Evolutionary conservation across 2,329 filamentous ascomycete genomes (phyloP), one percentile per base, ranked within the genome.

Genomic region (Iodosphaeria phyllophila): DNA sequence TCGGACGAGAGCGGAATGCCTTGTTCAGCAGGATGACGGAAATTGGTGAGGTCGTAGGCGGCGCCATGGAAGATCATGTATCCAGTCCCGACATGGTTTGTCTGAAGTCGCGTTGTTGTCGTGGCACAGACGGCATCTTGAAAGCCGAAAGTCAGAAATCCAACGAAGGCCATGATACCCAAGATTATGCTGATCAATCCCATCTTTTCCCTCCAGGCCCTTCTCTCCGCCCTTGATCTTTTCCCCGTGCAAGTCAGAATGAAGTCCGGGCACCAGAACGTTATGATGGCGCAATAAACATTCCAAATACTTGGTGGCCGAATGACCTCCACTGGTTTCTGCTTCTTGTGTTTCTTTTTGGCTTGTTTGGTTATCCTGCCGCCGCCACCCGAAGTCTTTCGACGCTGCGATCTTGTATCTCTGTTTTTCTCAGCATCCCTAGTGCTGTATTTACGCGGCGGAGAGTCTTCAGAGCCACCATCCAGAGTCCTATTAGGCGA

Each of bases 161-260:
- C 89, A 23, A 98, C 86, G 42, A 84, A 71, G 7, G 70, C 65
- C 59, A 84, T 91, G 44, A 95, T 84, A 31, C 75, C 44, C 16
- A 92, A 44, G 44, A 98, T 98, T 43, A 98, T 72, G 52, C 84
- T 92, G 53, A 93, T 79, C 30, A 98, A 56, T 3, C 89, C 89
- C 60, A 98, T 91, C 62, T 98, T 98, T 47, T 98, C 89, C 36
- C 89, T 70, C 89, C 89, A 98, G 3, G 89, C 89, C 41, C 82
- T 68, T 44, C 83, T 76, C 48, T 95, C 82, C 10, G 75, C 82
- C 48, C 78, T 89, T 22, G 78, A 64, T 6, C 72, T 70, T 60
- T 78, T 91, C 19, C 84, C 83, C 41, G 83, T 89, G 50, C 80
- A 92, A 35, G 64, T 68, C 27, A 98, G 58, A 15, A 93, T 52